Conservation (phyloP, 23 red algal genomes). For the Agarophyton chilense region DNA sequence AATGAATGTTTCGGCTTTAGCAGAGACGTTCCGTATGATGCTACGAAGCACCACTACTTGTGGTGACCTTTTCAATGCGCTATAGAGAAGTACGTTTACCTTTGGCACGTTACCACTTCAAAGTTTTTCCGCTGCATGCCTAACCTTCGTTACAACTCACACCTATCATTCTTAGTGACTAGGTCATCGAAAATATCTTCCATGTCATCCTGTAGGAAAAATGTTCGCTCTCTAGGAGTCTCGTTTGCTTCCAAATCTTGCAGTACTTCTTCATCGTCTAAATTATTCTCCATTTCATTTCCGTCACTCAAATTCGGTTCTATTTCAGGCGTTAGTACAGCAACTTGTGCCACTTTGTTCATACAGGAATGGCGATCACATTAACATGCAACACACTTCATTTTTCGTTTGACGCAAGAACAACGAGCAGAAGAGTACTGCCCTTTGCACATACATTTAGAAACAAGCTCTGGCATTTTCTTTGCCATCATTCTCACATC, state of each 20-base stretch:
- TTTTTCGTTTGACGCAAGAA: neutral
- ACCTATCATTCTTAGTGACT: too few relatives aligned
- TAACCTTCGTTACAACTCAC: too few relatives aligned
- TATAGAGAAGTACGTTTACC: neutral
- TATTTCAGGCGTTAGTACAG: neutral
- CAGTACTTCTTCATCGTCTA: too few relatives aligned
- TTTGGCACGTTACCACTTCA: neutral
- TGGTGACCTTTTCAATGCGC: too few relatives aligned
- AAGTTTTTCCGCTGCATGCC: too few relatives aligned
- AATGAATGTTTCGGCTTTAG: neutral
- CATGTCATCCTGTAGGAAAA: too few relatives aligned
- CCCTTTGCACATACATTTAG: slow-evolving; percentile 3
- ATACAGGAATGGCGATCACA: neutral
- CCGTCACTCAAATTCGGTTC: too few relatives aligned
- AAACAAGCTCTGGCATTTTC: neutral
- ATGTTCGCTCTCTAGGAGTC: too few relatives aligned
- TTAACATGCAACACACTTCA: slow-evolving; percentile 2
- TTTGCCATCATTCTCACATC: neutral
- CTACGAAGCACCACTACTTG: neutral
- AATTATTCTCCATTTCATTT: neutral
- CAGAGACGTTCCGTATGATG: neutral
- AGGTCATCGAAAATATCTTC: too few relatives aligned
- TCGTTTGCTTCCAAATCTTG: too few relatives aligned
- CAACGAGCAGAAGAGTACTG: neutral
- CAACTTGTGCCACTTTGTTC: neutral